phyloP scores from a whole-genome alignment of 331 rosid genomes.

The Phaseolus coccineus region DNA sequence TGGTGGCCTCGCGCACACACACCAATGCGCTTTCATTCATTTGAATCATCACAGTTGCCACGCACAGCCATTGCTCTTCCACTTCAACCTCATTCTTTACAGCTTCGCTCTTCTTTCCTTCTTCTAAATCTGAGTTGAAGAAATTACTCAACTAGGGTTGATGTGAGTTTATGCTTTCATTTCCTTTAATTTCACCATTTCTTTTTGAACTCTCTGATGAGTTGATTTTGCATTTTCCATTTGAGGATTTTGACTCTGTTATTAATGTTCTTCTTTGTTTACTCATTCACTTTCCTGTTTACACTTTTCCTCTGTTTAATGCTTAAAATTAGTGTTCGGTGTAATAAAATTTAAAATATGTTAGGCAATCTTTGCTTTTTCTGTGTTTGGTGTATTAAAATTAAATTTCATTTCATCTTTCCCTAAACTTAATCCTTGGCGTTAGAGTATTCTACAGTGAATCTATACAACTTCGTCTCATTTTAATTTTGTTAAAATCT shows the following conservation, averaged over 20 bases:
- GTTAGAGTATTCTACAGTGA: not conserved
- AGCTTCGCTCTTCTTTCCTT: constrained; percentile 36
- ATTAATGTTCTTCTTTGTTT: not conserved
- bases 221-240: constrained; percentile 40
- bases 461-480: constrained; percentile 5
- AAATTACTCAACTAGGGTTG: constrained; percentile 35
- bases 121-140: constrained; percentile 26
- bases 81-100: constrained; percentile 13
- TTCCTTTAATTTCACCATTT: constrained; percentile 36
- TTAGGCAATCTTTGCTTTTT: constrained; percentile 37
- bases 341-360: not conserved
- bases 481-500: not conserved
- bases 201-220: not conserved
- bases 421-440: not conserved
- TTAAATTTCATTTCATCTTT: not conserved
- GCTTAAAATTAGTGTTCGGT: constrained; percentile 15
- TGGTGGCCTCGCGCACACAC: constrained; percentile 37
- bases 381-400: constrained; percentile 5
- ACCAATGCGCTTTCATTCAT: constrained; percentile 41
- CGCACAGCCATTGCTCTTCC: constrained; percentile 27
- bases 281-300: constrained; percentile 42
- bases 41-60: constrained; percentile 12
- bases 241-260: constrained; percentile 13
- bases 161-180: constrained; percentile 52
- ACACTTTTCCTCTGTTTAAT: constrained; percentile 15